Base-by-base conservation (phyloP, 495 filamentous ascomycete species). In the Ramalina peruviana region DNA sequence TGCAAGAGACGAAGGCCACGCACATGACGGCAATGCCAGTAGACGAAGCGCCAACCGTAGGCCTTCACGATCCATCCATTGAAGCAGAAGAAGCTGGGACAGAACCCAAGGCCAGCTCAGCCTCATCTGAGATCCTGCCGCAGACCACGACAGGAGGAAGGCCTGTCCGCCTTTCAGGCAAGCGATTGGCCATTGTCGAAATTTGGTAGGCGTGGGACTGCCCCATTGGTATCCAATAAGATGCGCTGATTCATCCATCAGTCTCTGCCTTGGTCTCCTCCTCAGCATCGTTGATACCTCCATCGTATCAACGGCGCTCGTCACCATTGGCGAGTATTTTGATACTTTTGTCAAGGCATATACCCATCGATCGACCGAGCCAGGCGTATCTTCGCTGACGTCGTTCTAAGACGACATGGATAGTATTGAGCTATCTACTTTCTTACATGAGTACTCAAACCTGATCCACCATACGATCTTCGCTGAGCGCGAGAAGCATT, bases 371-470 rank as follows among this genome's bases (percentile, higher is more conserved):
- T 38, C 26, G 25, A 25, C 10, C 26, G 6, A 42, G 21, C 2
- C n/a, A 19, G 6, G 25, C 26, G 16, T 13, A 37, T 51, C 36
- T 26, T 19, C 26, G 36, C 49, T 51, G 7, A 50, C 40, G 7
- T 6, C 33, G 13, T 16, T 16, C 43, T 6, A 46, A 49, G 17
- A 25, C 36, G 4, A 53, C 44, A 17, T 68, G 64, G 65, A 46
- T 67, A 6, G 27, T 65, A 0, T 49, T 59, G 0, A 55, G 46
- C 36, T 67, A 67, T 48, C 27, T 63, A 13, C 42, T 59, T 3
- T 47, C 52, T 0, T 64, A 65, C 27, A 52, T 59, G 16, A 52
- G 61, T 62, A 49, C 46, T 20, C 39, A 33, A 20, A 44, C 26
- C 33, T 58, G 16, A 19, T 5, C 12, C 3, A 27, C 17, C 19